Evolutionary conservation across 352 stramenopile genomes (phyloP), one percentile per base, ranked within the genome.

Genomic region (Globisporangium spiculum): DNA sequence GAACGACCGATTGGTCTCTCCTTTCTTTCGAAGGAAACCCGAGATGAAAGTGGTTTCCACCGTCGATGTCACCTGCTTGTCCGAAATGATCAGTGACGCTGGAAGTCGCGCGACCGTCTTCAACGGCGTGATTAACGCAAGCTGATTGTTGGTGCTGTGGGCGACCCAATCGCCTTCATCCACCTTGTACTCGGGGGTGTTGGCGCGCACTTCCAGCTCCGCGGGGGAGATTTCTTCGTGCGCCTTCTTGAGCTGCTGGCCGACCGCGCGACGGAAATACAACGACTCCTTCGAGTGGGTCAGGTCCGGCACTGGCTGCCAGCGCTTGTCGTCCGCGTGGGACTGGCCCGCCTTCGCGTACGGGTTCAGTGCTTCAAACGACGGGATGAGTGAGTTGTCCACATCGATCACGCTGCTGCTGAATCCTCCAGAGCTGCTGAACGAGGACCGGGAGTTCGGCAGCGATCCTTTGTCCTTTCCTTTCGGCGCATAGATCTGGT

Each of bases 171-270:
- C 88, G 65, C 84, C 76, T 66, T 94, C 82, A 61, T 92, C 79
- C 52, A 96, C 81, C 68, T 92, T 93, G 73, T 92, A 96, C 67
- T 96, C 86, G 20, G 88, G 88, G 24, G 88, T 96, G 68, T 96
- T 94, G n/a, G 88, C 88, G n/a, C 88, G 79, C 48, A 96, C 83
- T 73, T 96, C 88, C 22, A 96, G 73, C 66, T 94, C 88, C 0
- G 82, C 77, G 0, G 87, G 81, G n/a, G 88, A 93, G 53, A 93
- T 92, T 63, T 93, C 80, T 50, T 93, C 85, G 55, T 94, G 86
- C 6, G 89, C 83, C 59, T 72, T 84, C 71, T 93, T 91, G 16
- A 96, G 67, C 46, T 93, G 80, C 61, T 88, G 79, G 3, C 82
- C 83, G 36, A 96, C 83, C 22, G 82, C 80, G 14, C 77, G 83